These are phyloP conservation scores for Zoysia pacifica DNA, from an alignment of 176 grass and related monocot species.

Conservation along the genomic window DNA sequence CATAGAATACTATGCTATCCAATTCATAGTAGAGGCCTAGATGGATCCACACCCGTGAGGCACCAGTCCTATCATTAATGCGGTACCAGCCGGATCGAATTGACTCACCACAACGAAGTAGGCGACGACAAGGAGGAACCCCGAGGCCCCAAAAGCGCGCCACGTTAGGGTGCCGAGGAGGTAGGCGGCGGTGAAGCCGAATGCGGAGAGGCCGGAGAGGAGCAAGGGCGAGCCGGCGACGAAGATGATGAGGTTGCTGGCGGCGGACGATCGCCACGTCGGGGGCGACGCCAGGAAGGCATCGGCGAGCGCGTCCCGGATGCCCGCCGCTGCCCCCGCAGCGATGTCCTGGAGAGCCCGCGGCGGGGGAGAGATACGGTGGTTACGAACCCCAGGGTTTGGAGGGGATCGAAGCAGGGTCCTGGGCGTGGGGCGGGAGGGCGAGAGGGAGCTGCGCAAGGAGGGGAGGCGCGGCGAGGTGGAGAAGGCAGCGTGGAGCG, in stretches of 20 bases:
- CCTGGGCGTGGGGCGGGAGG: neutral
- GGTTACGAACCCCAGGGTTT: constrained; percentile 17
- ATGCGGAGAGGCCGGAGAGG: constrained; percentile 66
- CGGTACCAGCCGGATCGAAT: neutral
- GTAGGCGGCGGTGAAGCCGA: constrained; percentile 67
- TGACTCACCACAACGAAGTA: constrained; percentile 79
- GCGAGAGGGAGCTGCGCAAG: neutral
- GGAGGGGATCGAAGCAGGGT: neutral
- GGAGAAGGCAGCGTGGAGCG: constrained; percentile 18
- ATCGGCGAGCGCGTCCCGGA: constrained; percentile 44
- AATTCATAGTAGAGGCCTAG: neutral
- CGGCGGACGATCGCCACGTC: constrained; percentile 66
- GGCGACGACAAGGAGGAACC: constrained; percentile 63
- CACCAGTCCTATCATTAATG: neutral
- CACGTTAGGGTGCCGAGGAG: constrained; percentile 73
- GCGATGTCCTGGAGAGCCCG: constrained; percentile 42
- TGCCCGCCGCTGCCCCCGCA: neutral
- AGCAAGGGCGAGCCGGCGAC: constrained; percentile 67
- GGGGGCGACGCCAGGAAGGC: constrained; percentile 60
- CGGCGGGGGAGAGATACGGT: neutral
- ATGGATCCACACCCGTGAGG: neutral
- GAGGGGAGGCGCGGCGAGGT: constrained; percentile 27
- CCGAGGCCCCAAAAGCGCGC: constrained; percentile 65
- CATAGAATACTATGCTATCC: neutral
- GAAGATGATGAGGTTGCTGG: constrained; percentile 65